These are phyloP conservation scores for Citrus maxima DNA, from an alignment of 345 rosid genomes.

Conservation along the genomic window DNA sequence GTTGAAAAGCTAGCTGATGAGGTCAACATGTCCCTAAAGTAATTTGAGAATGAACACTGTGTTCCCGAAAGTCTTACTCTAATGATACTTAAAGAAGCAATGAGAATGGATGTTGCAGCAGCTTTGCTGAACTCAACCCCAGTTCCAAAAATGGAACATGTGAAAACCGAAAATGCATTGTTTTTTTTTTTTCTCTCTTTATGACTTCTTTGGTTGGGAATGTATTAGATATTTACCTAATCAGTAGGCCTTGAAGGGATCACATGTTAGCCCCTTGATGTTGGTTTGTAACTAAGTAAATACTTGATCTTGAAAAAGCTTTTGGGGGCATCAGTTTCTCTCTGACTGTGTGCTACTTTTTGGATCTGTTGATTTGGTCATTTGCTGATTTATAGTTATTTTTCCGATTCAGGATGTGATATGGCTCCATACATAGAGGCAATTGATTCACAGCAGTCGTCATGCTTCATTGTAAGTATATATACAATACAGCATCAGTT, in stretches of 20 bases:
- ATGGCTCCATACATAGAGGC: conserved; percentile 97
- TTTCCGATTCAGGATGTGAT: conserved; percentile 73
- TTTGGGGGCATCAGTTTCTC: not conserved
- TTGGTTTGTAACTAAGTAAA: no score
- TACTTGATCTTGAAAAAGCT: not conserved
- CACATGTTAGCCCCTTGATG: no score
- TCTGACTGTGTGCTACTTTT: no score
- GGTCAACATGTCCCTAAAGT: not conserved
- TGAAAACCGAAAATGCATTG: no score
- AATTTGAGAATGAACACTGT: not conserved
- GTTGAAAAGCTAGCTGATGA: not conserved
- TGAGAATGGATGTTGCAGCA: not conserved
- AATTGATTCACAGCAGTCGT: conserved; percentile 73
- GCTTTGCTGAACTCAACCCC: not conserved
- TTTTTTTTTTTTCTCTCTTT: no score
- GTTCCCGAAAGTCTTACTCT: not conserved
- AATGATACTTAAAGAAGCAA: not conserved
- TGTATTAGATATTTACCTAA: no score
- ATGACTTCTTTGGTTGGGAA: not conserved
- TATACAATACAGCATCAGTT: not conserved
- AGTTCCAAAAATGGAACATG: not conserved
- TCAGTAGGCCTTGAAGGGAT: no score
- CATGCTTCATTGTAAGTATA: conserved; percentile 56
- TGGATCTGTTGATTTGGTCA: not conserved
- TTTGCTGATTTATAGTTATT: conserved; percentile 13